phyloP scores from a whole-genome alignment of 495 filamentous ascomycete species.

The Talaromyces trachyspermus region DNA sequence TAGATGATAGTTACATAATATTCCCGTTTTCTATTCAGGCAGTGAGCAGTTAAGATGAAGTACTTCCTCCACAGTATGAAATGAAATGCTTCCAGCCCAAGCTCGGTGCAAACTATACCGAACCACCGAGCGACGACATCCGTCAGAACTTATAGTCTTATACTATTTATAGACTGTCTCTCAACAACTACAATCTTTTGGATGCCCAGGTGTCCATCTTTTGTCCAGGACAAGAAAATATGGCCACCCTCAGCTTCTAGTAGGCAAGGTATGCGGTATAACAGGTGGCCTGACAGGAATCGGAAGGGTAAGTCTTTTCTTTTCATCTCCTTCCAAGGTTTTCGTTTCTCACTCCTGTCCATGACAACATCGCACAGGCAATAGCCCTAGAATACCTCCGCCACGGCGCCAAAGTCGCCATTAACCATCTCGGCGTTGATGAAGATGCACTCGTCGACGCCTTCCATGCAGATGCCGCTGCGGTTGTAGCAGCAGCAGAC shows the following conservation, averaged over 20 bases:
- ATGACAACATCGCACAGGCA: slow-evolving; percentile 28
- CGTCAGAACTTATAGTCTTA: no score
- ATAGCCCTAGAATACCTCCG: slow-evolving; percentile 64
- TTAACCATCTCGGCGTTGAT: slow-evolving; percentile 60
- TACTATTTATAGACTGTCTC: no score
- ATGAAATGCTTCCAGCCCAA: no score
- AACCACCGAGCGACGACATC: no score
- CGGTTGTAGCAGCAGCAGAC: slow-evolving; percentile 26
- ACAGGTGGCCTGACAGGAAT: slow-evolving; percentile 74
- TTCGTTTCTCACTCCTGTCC: background rate
- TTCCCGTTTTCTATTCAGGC: no score
- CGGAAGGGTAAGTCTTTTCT: slow-evolving; percentile 39
- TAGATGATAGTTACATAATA: no score
- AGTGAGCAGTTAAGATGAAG: no score
- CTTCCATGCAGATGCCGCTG: slow-evolving; percentile 43
- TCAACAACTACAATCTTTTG: no score
- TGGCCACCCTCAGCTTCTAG: slow-evolving; percentile 46
- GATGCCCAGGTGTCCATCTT: no score
- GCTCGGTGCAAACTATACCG: no score
- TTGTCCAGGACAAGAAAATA: slow-evolving; percentile 8
- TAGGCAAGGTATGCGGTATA: slow-evolving; percentile 64
- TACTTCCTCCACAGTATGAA: no score
- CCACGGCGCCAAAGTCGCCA: slow-evolving; percentile 60
- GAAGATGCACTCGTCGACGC: slow-evolving; percentile 48
- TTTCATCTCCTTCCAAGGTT: background rate